Evolutionary conservation across 2,329 filamentous ascomycete species (phyloP), one percentile per base, ranked within the genome.

Genomic region (Penicillium sp.): DNA sequence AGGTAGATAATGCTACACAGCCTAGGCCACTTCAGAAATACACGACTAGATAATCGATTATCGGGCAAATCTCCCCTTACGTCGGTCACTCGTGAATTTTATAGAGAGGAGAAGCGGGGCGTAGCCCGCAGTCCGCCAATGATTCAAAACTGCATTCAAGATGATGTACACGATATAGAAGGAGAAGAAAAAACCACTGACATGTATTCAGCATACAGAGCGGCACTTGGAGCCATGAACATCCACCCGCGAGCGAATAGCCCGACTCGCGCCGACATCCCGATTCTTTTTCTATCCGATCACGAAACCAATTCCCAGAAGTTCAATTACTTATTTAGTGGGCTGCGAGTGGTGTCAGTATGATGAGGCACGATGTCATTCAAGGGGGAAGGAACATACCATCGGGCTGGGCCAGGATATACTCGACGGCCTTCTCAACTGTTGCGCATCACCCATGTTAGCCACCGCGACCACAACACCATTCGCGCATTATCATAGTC

Each of bases 391-490:
- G 37, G 65, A 79, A 84, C 86, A 83, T 84, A 83, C 91, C 92
- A 77, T 96, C 91, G 69, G 92, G 92, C 81, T 96, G 91, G 77
- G 84, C 86, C 71, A 91, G 76, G 79, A 97, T 96, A 82, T 97
- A 97, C 74, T 92, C 86, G 62, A 96, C 90, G 65, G 92, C 92
- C 83, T 96, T 89, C 77, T 94, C 89, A 67, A 97, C 92, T 96
- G 68, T 62, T 52, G 44, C 52, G 47, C 36, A 52, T 51, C 34
- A 62, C 58, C 44, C 42, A 56, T 27, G 54, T 56, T 42, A 56
- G 52, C 18, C 29, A 44, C 23, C 23, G 6, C 17, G 4, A 23
- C 17, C 23, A 39, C 20, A 17, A 39, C 15, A 20, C 29, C 18
- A 32, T 7, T 17, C 30, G 33, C n/a, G 8, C 21, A 26, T 23